phyloP scores from a whole-genome alignment of 2,329 filamentous ascomycete genomes.

The Fusarium nanum region DNA sequence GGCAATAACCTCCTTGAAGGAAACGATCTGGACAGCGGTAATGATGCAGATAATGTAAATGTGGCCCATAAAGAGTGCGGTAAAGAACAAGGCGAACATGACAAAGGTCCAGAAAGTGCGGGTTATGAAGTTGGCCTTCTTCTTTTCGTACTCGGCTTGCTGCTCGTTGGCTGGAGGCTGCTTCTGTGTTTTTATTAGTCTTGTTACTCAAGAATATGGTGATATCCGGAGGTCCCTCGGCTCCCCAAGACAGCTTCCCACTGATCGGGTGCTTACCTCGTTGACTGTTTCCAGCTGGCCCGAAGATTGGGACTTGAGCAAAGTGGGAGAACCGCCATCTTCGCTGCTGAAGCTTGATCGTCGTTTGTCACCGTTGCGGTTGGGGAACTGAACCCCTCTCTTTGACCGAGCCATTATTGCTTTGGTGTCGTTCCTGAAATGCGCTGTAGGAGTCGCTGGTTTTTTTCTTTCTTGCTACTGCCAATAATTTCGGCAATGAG shows the following conservation, averaged over 20 bases:
- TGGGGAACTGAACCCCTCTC: conserved; percentile 67
- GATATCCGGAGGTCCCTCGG: not conserved
- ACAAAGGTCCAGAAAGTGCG: conserved; percentile 97
- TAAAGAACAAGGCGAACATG: conserved; percentile 96
- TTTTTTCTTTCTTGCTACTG: conserved; percentile 3
- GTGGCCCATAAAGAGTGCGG: conserved; percentile 92
- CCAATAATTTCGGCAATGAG: conserved; percentile 14
- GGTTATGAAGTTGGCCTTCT: conserved; percentile 97
- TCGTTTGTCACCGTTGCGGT: conserved; percentile 64
- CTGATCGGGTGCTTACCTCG: conserved; percentile 48
- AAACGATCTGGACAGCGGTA: conserved; percentile 93
- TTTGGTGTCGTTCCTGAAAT: conserved; percentile 10
- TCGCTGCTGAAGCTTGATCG: conserved; percentile 80
- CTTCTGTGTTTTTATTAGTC: conserved; percentile 53
- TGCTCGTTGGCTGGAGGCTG: conserved; percentile 56
- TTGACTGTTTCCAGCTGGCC: conserved; percentile 50
- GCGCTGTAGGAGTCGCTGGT: conserved; percentile 3
- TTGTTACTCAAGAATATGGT: not conserved
- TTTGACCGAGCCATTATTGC: conserved; percentile 52
- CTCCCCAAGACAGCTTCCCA: not conserved
- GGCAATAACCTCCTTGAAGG: conserved; percentile 99
- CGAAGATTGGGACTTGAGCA: conserved; percentile 45
- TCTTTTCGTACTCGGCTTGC: conserved; percentile 88
- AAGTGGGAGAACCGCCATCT: conserved; percentile 54
- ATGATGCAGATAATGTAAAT: conserved; percentile 96